These are phyloP conservation scores for Sugiyamaella smithiae DNA, from an alignment of 805 yeast genomes.

Conservation along the genomic window DNA sequence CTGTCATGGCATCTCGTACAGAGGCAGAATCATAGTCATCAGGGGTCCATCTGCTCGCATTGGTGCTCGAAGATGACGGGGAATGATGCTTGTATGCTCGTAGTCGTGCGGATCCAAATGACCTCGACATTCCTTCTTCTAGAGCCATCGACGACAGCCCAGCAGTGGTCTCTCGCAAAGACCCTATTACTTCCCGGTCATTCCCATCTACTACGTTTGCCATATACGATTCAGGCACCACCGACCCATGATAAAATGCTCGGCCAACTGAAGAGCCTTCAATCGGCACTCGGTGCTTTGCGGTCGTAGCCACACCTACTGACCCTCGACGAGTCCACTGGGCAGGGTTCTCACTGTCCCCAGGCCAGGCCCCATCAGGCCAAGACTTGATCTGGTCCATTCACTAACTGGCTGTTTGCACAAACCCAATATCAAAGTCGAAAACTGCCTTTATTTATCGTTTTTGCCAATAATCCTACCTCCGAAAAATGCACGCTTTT, in stretches of 20 bases:
- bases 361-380: neutral
- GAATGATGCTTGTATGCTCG: neutral
- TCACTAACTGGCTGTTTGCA: neutral
- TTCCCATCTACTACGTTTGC: neutral
- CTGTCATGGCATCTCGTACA: constrained; percentile 9
- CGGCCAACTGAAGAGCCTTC: neutral
- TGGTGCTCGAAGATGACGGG: neutral
- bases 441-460: too few relatives aligned
- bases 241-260: neutral
- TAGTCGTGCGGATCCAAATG: neutral
- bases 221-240: neutral
- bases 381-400: neutral
- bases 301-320: neutral
- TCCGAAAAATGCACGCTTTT: neutral
- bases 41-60: neutral
- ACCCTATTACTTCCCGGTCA: constrained; percentile 7
- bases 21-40: neutral
- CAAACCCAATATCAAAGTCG: too few relatives aligned
- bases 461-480: neutral
- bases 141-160: constrained; percentile 24
- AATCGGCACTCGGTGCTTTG: neutral
- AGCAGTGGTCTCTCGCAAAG: constrained; percentile 24
- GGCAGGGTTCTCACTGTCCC: neutral
- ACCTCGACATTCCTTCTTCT: constrained; percentile 21
- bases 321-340: neutral